These are phyloP conservation scores for Leccinellum albellum DNA, from an alignment of 768 basidiomycete species.

Conservation along the genomic window DNA sequence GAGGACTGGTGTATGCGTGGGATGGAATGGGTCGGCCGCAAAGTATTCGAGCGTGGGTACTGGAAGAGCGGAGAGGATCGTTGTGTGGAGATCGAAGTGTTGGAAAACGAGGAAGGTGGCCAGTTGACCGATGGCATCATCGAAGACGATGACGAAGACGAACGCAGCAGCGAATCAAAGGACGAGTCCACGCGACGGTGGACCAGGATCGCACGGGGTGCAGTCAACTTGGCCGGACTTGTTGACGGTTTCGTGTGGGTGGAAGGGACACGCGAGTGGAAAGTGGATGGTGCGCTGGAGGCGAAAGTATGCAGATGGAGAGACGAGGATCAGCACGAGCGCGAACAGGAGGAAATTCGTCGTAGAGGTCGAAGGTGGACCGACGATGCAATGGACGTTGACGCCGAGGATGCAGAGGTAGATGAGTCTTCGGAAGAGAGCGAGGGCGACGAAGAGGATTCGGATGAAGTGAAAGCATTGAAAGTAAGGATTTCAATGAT, in stretches of 20 bases:
- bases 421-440: constrained; percentile 43
- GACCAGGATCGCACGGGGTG: constrained; percentile 70
- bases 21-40: constrained; percentile 92
- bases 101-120: constrained; percentile 55
- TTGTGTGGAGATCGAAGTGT: constrained; percentile 71
- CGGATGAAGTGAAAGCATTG: constrained; percentile 70
- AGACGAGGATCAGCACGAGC: constrained; percentile 64
- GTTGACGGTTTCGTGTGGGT: constrained; percentile 77
- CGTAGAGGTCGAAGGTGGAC: constrained; percentile 57
- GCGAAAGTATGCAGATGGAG: constrained; percentile 69
- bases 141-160: constrained; percentile 68
- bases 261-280: constrained; percentile 58
- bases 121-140: constrained; percentile 74
- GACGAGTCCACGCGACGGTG: constrained; percentile 56
- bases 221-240: constrained; percentile 57
- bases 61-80: constrained; percentile 81
- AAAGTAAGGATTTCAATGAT: constrained; percentile 49
- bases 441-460: constrained; percentile 63
- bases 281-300: constrained; percentile 58
- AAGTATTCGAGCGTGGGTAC: constrained; percentile 89
- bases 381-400: constrained; percentile 72
- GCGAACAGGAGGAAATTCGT: constrained; percentile 65
- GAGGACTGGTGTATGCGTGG: constrained; percentile 97
- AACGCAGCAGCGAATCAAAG: constrained; percentile 21
- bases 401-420: constrained; percentile 48